phyloP scores from a whole-genome alignment of 108 stramenopile genomes.

The Seminavis robusta region DNA sequence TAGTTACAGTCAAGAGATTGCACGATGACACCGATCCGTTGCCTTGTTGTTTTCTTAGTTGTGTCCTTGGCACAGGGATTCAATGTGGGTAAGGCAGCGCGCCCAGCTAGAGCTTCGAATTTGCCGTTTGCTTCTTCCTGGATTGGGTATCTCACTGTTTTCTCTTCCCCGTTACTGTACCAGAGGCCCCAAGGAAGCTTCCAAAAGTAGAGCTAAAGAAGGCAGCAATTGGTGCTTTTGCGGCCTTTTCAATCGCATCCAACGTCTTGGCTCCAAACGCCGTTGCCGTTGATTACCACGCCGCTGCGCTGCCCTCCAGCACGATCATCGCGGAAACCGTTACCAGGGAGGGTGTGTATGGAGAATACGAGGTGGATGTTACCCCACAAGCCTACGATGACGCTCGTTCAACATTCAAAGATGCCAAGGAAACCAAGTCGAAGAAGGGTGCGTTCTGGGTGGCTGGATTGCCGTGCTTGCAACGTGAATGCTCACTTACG shows the following conservation, averaged over 20 bases:
- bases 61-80: too few species aligned
- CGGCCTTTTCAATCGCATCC: conserved; percentile 40
- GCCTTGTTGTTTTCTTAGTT: too few species aligned
- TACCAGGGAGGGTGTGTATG: conserved; percentile 75
- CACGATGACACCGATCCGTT: too few species aligned
- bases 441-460: conserved; percentile 79
- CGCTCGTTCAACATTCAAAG: conserved; percentile 85
- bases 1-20: too few species aligned
- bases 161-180: too few species aligned
- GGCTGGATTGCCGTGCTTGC: not conserved
- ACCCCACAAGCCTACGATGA: conserved; percentile 65
- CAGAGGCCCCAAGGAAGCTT: too few species aligned
- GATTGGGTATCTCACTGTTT: too few species aligned
- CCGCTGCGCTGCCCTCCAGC: conserved; percentile 50
- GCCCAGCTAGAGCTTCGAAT: too few species aligned
- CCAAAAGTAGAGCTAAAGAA: conserved; percentile 36
- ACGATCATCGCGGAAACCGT: conserved; percentile 68
- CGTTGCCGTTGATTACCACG: conserved; percentile 43
- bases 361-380: conserved; percentile 78
- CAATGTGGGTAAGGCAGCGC: too few species aligned
- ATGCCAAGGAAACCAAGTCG: conserved; percentile 80
- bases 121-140: too few species aligned
- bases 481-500: not conserved
- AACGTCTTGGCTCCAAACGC: conserved; percentile 31
- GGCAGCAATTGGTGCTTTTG: conserved; percentile 29